Evolutionary conservation across 2,329 filamentous ascomycete genomes (phyloP), one percentile per base, ranked within the genome.

Genomic region (Cladophialophora carrionii): DNA sequence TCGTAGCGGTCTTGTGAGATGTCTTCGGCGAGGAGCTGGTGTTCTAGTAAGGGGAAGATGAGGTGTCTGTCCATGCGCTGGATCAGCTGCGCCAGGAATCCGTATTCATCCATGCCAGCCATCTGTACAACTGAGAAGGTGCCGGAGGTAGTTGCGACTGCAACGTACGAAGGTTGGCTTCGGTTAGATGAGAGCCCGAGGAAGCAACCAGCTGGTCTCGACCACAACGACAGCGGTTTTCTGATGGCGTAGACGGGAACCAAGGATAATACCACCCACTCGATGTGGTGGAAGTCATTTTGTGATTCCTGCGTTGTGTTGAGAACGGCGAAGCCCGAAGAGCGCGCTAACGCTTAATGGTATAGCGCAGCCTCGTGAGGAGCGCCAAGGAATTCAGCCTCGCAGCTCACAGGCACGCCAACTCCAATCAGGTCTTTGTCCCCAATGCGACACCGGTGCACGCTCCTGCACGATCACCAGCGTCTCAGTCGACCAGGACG

Each of bases 41-140:
- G 97, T 82, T 97, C 93, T 77, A 99, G 89, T 70, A 99, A 87
- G 71, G 95, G 95, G 82, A 96, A 99, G 76, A 98, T 90, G 74
- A 99, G 85, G 79, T 99, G 95, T 73, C 95, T 89, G 83, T 97
- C 95, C 79, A 99, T 90, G 79, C 96, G 88, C 72, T 88, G 88
- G 77, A 97, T 90, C 75, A 99, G 84, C 81, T 93, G 92, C 74
- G 92, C 91, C 74, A 97, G 86, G 70, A 98, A 87, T 77, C 89
- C 90, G 82, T 91, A 87, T 78, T 90, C 83, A 63, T 71, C 77
- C 87, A 86, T 75, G 85, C 86, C 79, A 88, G 24, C 24, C 52
- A 54, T 54, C 26, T 83, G 76, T 17, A 67, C 69, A 56, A 69
- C 10, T 29, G 24, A 51, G 48, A 29, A 2, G 24, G 20, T 29